These are phyloP conservation scores for Knoxdaviesia capensis DNA, from an alignment of 2,329 filamentous ascomycete species.

Conservation along the genomic window DNA sequence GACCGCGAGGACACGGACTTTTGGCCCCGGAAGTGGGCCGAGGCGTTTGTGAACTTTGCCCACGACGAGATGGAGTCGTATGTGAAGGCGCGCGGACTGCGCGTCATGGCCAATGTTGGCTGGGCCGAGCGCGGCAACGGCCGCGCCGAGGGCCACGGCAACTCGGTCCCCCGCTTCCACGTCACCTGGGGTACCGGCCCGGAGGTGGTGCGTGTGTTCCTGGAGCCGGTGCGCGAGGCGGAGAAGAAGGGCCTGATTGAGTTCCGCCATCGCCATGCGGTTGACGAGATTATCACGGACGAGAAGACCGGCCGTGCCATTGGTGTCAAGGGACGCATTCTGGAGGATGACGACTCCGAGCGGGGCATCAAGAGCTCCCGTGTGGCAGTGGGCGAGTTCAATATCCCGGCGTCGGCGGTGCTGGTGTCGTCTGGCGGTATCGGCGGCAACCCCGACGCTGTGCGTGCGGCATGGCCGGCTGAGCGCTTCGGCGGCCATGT, in stretches of 20 bases:
- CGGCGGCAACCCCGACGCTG: constrained; percentile 38
- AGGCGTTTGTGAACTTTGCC: constrained; percentile 43
- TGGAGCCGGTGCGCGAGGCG: constrained; percentile 31
- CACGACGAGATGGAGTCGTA: constrained; percentile 37
- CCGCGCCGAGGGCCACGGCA: constrained; percentile 34
- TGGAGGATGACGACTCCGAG: constrained; percentile 26
- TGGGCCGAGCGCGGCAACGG: constrained; percentile 43
- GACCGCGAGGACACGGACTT: constrained; percentile 33
- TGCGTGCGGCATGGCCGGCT: constrained; percentile 35
- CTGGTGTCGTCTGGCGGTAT: constrained; percentile 38
- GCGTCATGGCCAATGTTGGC: constrained; percentile 32
- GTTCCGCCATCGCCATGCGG: constrained; percentile 34
- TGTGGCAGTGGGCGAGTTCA: constrained; percentile 27
- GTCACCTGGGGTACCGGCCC: constrained; percentile 41
- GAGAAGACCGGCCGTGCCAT: constrained; percentile 24
- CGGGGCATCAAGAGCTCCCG: constrained; percentile 32
- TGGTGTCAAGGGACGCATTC: constrained; percentile 31
- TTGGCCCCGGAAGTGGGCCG: constrained; percentile 41
- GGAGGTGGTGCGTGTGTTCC: constrained; percentile 36
- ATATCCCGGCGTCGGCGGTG: constrained; percentile 30
- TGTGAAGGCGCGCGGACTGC: constrained; percentile 28
- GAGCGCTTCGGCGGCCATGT: constrained; percentile 34
- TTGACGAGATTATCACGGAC: constrained; percentile 35
- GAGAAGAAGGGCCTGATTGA: constrained; percentile 30
- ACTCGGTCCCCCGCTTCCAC: constrained; percentile 43